Evolutionary conservation across 371 early-diverging fungal genomes (phyloP).

Genomic region (Syncephalastrum racemosum): DNA sequence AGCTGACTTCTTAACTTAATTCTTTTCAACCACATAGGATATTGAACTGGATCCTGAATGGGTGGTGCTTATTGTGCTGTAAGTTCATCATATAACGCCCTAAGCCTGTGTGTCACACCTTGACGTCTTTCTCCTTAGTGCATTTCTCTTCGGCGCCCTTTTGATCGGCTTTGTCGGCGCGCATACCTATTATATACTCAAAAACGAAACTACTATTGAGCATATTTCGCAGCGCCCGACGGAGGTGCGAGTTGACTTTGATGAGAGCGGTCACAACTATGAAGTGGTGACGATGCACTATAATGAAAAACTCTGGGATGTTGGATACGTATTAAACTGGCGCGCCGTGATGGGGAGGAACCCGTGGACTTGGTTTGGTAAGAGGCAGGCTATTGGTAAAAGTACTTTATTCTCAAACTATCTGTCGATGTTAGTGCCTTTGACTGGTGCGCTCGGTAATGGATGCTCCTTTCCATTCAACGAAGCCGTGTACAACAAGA

Average conservation of each 20-base stretch:
- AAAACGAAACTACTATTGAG: slow-evolving; percentile 60
- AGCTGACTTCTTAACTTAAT: neutral
- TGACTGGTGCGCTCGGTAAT: slow-evolving; percentile 43
- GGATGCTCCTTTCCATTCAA: slow-evolving; percentile 54
- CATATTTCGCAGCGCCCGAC: slow-evolving; percentile 42
- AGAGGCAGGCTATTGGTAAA: slow-evolving; percentile 9
- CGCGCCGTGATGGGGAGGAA: slow-evolving; percentile 42
- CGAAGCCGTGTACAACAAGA: slow-evolving; percentile 36
- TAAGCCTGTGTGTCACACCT: neutral
- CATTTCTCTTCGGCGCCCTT: slow-evolving; percentile 43
- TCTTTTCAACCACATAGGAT: slow-evolving; percentile 8
- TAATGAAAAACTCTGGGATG: slow-evolving; percentile 48
- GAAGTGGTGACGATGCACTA: slow-evolving; percentile 48
- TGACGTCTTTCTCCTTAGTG: slow-evolving; percentile 16
- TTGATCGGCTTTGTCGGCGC: slow-evolving; percentile 47
- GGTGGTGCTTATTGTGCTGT: slow-evolving; percentile 40
- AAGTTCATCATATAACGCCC: slow-evolving; percentile 10
- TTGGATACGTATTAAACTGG: slow-evolving; percentile 45
- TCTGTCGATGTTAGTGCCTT: slow-evolving; percentile 27
- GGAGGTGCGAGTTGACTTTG: slow-evolving; percentile 48
- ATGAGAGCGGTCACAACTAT: slow-evolving; percentile 36
- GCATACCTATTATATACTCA: slow-evolving; percentile 49
- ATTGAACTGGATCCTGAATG: slow-evolving; percentile 39
- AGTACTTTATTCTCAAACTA: neutral
- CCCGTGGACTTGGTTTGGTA: slow-evolving; percentile 42